Conservation (phyloP, 2,329 filamentous ascomycete genomes). For the Alternaria infectoria region DNA sequence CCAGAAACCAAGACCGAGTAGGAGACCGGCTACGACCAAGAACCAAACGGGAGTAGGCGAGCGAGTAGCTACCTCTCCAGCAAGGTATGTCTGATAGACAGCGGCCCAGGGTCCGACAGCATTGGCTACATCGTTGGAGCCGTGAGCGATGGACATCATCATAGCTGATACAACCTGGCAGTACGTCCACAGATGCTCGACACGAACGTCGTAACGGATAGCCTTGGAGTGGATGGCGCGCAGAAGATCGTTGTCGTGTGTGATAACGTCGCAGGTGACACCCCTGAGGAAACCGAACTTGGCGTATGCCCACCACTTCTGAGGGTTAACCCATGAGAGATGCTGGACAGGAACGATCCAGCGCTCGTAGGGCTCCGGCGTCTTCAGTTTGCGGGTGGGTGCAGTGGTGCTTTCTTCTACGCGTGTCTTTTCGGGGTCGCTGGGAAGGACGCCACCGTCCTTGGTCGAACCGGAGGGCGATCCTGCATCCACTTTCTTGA, state of each 20-base stretch:
- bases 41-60: slow-evolving; percentile 66
- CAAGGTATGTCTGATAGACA: slow-evolving; percentile 66
- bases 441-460: neutral
- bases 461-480: slow-evolving; percentile 2
- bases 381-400: slow-evolving; percentile 27
- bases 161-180: slow-evolving; percentile 61
- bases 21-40: slow-evolving; percentile 60
- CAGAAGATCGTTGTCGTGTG: slow-evolving; percentile 49
- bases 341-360: slow-evolving; percentile 45
- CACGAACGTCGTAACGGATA: slow-evolving; percentile 53
- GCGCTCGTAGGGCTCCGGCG: slow-evolving; percentile 40
- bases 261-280: slow-evolving; percentile 52
- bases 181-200: slow-evolving; percentile 58
- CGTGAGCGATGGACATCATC: slow-evolving; percentile 75
- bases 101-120: slow-evolving; percentile 62
- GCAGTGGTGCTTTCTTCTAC: slow-evolving; percentile 10
- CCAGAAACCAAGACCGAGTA: slow-evolving; percentile 64
- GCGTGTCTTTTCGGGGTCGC: slow-evolving; percentile 11
- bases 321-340: slow-evolving; percentile 39
- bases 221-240: slow-evolving; percentile 52
- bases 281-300: slow-evolving; percentile 55
- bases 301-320: slow-evolving; percentile 46
- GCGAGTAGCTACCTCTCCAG: slow-evolving; percentile 54
- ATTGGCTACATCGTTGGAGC: slow-evolving; percentile 70
- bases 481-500: slow-evolving; percentile 7